These are phyloP conservation scores for Pascua sp. DNA, from an alignment of 1,284 basidiomycete species.

Conservation along the genomic window DNA sequence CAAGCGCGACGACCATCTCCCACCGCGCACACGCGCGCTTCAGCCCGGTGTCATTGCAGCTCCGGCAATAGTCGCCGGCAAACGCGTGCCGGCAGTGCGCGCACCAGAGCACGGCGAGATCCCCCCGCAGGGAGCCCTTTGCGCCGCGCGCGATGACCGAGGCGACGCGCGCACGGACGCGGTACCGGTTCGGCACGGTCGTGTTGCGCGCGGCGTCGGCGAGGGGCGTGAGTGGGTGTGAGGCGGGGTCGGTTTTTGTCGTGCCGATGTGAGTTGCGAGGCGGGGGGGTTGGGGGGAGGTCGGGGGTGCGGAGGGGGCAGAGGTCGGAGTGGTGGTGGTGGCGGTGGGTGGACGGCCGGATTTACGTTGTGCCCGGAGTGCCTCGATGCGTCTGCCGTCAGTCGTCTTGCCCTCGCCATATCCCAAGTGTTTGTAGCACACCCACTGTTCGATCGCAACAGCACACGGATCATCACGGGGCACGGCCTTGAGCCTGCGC, in stretches of 20 bases:
- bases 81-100: constrained; percentile 6
- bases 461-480: constrained; percentile 16
- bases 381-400: too few relatives aligned
- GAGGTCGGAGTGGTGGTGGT: background rate
- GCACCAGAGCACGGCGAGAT: constrained; percentile 14
- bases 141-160: constrained; percentile 1
- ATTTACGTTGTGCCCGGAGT: background rate
- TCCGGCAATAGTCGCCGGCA: constrained; percentile 3
- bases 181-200: constrained; percentile 32
- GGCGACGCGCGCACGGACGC: constrained; percentile 27
- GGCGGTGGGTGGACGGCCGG: background rate
- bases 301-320: background rate
- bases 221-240: constrained; percentile 25
- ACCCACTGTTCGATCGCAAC: constrained; percentile 31
- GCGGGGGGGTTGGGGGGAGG: background rate
- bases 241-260: constrained; percentile 11
- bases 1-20: constrained; percentile 10
- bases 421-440: too few relatives aligned
- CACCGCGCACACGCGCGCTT: constrained; percentile 4
- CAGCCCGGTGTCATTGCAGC: constrained; percentile 12
- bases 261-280: constrained; percentile 4
- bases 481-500: constrained; percentile 8
- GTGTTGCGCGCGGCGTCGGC: constrained; percentile 19
- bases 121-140: background rate
- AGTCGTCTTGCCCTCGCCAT: too few relatives aligned